These are phyloP conservation scores for Alternaria longipes DNA, from an alignment of 2,329 filamentous ascomycete genomes.

Conservation along the genomic window DNA sequence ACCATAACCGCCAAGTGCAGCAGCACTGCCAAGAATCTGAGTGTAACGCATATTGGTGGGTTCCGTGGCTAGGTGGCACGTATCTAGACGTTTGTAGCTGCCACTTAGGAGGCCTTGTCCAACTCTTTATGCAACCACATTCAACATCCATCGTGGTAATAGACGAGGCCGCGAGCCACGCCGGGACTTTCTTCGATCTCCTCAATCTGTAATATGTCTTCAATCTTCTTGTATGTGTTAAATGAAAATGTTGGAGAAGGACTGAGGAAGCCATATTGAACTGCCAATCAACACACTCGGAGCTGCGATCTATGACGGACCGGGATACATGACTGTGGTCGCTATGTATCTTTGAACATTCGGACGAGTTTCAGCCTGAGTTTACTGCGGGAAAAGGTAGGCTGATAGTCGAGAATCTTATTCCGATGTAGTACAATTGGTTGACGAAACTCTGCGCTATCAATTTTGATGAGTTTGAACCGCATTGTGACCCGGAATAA, in stretches of 20 bases:
- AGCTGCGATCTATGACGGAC: conserved; percentile 34
- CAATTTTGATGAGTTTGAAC: conserved; percentile 35
- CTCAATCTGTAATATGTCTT: conserved; percentile 28
- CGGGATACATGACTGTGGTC: conserved; percentile 22
- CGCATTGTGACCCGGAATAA: conserved; percentile 31
- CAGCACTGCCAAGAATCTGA: conserved; percentile 38
- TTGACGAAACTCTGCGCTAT: conserved; percentile 27
- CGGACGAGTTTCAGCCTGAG: conserved; percentile 39
- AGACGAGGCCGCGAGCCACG: conserved; percentile 19
- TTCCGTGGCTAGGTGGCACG: conserved; percentile 7
- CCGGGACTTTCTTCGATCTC: conserved; percentile 20
- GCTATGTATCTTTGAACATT: conserved; percentile 23
- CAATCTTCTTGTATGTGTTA: conserved; percentile 36
- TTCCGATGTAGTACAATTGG: conserved; percentile 20
- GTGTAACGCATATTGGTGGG: conserved; percentile 39
- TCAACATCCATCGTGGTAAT: conserved; percentile 20
- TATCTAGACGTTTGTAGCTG: conserved; percentile 13
- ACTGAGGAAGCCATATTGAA: conserved; percentile 20
- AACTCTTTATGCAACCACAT: conserved; percentile 36
- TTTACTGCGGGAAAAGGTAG: conserved; percentile 20
- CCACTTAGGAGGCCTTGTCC: conserved; percentile 9
- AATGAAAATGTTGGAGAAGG: conserved; percentile 34
- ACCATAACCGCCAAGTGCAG: conserved; percentile 40
- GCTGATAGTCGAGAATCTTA: conserved; percentile 30
- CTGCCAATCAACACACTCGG: conserved; percentile 32